Conservation (phyloP, 305 asterid genomes). For the Rubia tinctorum region DNA sequence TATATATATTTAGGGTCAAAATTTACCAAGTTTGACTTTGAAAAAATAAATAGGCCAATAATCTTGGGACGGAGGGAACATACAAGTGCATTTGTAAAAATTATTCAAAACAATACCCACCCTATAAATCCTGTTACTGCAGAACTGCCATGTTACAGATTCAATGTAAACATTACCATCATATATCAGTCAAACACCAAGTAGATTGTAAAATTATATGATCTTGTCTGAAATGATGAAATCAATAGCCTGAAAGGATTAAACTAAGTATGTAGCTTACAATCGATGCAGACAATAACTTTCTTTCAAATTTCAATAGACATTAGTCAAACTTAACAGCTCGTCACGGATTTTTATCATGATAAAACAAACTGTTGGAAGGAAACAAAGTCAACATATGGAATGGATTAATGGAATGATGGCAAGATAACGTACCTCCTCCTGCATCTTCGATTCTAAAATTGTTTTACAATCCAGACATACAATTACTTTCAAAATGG, state of each 20-base stretch:
- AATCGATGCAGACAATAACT: background rate
- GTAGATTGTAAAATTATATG: background rate
- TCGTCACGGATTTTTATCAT: background rate
- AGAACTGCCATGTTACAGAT: background rate
- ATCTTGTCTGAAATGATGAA: background rate
- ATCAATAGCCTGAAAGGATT: background rate
- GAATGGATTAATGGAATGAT: background rate
- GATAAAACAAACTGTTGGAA: background rate
- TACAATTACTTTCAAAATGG: constrained; percentile 34
- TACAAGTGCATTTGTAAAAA: background rate
- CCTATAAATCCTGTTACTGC: background rate
- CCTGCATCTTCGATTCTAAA: constrained; percentile 30
- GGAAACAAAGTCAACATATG: background rate
- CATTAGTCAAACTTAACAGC: background rate
- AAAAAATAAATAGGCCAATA: too few species aligned
- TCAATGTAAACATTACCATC: background rate
- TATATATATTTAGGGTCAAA: too few species aligned
- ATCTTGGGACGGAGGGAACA: too few species aligned
- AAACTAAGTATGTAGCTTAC: background rate
- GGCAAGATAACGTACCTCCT: constrained; percentile 11
- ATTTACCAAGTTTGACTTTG: too few species aligned
- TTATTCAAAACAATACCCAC: background rate
- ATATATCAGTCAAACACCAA: background rate
- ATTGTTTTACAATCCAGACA: constrained; percentile 35
- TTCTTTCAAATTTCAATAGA: background rate